Evolutionary conservation across 202 grass and related monocot genomes (phyloP), one percentile per base, ranked within the genome.

Genomic region (Carex arenaria): DNA sequence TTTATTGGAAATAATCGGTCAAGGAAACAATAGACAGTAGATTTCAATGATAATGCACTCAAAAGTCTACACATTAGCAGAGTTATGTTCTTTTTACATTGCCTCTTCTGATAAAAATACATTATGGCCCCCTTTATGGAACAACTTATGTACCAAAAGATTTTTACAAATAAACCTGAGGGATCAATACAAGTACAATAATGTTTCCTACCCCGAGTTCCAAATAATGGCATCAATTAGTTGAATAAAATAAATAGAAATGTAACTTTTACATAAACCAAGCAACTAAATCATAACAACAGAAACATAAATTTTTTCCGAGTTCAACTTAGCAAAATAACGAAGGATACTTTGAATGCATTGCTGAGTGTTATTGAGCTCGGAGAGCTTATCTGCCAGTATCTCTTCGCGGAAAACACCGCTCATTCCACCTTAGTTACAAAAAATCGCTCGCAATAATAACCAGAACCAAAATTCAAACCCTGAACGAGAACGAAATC

Each of bases 331-430:
- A 8, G 10, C 17, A 78, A 89, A 94, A 89, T 70, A 9, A 34
- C 8, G 79, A 94, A 99, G 91, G 93, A 96, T 99, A 99, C 96
- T 99, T 79, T 99, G 91, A 65, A 99, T 96, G 88, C 91, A 99
- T 89, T 99, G 96, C 84, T 99, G 96, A 84, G 96, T 96, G 85
- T 92, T 99, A 81, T 96, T 99, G 87, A 99, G 96, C 89, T 94
- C 90, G 26, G 89, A 85, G 51, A 99, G 91, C 91, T 99, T 99
- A 69, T 96, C 93, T 57, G 89, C 93, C 51, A 99, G 88, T 92
- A 94, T 87, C 52, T 89, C 86, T 89, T 96, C 93, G 80, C 88
- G 92, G 88, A 99, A 99, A 80, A 88, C 89, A 86, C 86, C 90
- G 85, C 83, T 94, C 91, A 99, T 95, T 87, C 83, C 91, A 85